Evolutionary conservation across 768 basidiomycete genomes (phyloP).

Genomic region (Tremella yokohamensis): DNA sequence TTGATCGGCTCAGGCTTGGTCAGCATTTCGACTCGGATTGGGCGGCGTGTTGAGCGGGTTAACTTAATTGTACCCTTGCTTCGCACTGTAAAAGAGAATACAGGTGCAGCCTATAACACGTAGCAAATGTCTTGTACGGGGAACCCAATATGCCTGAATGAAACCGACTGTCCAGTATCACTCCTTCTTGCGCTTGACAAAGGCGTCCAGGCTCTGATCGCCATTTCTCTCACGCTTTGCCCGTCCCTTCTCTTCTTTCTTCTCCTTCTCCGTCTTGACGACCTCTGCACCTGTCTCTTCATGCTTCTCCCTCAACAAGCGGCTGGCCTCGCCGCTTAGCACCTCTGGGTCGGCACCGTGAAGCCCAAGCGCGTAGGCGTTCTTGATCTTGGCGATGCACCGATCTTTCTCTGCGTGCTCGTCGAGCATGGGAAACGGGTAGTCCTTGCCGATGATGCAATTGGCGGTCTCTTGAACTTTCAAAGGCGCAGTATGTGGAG

Average conservation of each 20-base stretch:
- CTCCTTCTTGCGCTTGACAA: slow-evolving; percentile 22
- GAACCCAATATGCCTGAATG: no score
- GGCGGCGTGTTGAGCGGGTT: no score
- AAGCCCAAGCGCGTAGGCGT: slow-evolving; percentile 46
- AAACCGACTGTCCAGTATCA: no score
- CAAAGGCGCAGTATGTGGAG: slow-evolving; percentile 49
- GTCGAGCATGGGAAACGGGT: slow-evolving; percentile 51
- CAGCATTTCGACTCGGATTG: no score
- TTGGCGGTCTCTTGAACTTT: slow-evolving; percentile 47
- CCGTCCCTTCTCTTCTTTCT: slow-evolving; percentile 17
- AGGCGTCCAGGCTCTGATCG: slow-evolving; percentile 27
- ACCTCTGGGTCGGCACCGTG: slow-evolving; percentile 48
- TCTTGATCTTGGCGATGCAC: slow-evolving; percentile 47
- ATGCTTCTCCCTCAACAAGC: slow-evolving; percentile 32
- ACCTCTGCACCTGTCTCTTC: slow-evolving; percentile 27
- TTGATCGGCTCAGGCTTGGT: no score
- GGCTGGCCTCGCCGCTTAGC: slow-evolving; percentile 45
- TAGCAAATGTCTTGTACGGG: no score
- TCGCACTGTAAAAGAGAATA: no score
- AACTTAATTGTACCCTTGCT: no score
- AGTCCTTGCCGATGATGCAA: slow-evolving; percentile 52
- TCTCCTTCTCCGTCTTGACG: slow-evolving; percentile 15
- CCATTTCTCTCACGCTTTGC: slow-evolving; percentile 21
- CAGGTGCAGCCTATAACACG: no score
- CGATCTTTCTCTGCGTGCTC: slow-evolving; percentile 47